Base-by-base conservation (phyloP, 129 eudicot species). In the Tanacetum coccineum region DNA sequence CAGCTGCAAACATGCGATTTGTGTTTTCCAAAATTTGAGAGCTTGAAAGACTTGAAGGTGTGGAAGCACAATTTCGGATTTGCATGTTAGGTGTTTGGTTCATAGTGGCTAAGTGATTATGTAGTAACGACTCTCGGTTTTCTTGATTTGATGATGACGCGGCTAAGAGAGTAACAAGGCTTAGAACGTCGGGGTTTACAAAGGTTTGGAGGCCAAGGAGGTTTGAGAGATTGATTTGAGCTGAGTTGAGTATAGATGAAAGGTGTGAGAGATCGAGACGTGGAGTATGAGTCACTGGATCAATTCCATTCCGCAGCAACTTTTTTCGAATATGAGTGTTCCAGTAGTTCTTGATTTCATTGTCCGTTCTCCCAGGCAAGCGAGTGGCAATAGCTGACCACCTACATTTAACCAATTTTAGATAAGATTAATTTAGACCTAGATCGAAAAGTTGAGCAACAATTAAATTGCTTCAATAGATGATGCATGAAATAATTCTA, bases 251-350 rank as follows among this genome's bases (percentile, higher is more conserved):
- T 51, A 87, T 80, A 11, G 89, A 78, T n/a, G 95, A 87, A 20
- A 87, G 53, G 80, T 87, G 80, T 3, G 78, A 58, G 50, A 79
- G 65, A 67, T 87, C 95, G 9, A 83, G 78, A 17, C 95, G 95
- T 13, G 89, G 89, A 51, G 85, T 77, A 42, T 87, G 95, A 15
- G 95, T 87, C 46, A 87, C 95, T 0, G 95, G 89, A 66, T 87
- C 95, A 12, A 87, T 81, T 14, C 95, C 90, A 70, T 59, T 81
- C 2, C 73, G 70, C 2, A 81, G 78, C 47, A 85, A 79, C 71
- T 83, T 79, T 61, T 85, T 85, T 9, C 87, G 51, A 59, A 85
- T 81, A 59, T 81, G 81, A 0, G 90, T 84, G 66, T 84, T 84
- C 89, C 89, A 84, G 59, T 84, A 81, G 68, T 84, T 84, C 73